These are phyloP conservation scores for Leccinum incarnatum DNA, from an alignment of 768 basidiomycete genomes.

Conservation along the genomic window DNA sequence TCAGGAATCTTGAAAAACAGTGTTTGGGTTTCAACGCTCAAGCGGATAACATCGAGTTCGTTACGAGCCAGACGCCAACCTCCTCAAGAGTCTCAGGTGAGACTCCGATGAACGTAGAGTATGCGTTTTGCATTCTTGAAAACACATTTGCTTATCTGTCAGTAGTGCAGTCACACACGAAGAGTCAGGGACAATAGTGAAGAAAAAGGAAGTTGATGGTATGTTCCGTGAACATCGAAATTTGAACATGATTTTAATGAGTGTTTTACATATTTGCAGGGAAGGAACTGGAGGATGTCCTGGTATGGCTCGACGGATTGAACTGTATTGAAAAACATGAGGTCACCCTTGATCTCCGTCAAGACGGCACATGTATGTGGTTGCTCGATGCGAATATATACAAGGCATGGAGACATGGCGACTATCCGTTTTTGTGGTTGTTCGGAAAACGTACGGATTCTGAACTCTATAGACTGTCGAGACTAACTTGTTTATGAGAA, in stretches of 20 bases:
- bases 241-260: neutral
- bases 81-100: neutral
- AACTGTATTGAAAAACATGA: neutral
- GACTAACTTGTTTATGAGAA: neutral
- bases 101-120: neutral
- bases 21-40: neutral
- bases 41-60: neutral
- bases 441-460: neutral
- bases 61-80: neutral
- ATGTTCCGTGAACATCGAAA: neutral
- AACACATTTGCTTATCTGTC: neutral
- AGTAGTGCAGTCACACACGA: neutral
- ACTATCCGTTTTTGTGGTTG: neutral
- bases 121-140: neutral
- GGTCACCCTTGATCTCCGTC: neutral
- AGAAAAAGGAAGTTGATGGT: neutral
- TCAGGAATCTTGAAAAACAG: slow-evolving; percentile 2
- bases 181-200: neutral
- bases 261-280: neutral
- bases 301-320: neutral
- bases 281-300: neutral
- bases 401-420: neutral
- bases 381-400: neutral
- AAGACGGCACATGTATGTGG: slow-evolving; percentile 1
- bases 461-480: neutral